These are phyloP conservation scores for Chaetoceros muelleri DNA, from an alignment of 108 stramenopile species.

Conservation along the genomic window DNA sequence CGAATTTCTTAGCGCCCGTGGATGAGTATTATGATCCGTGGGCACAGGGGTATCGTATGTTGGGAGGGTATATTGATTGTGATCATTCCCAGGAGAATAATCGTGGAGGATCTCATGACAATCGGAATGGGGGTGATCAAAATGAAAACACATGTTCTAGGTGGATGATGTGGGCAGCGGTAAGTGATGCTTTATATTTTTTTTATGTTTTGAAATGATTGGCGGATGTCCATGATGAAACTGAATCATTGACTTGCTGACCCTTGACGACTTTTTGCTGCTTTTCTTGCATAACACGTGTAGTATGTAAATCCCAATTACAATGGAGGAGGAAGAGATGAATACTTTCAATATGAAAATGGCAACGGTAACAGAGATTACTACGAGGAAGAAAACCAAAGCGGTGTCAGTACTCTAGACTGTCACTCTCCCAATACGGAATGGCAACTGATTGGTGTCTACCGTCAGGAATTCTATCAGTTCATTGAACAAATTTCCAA, in stretches of 20 bases:
- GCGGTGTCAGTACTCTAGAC: slow-evolving; percentile 56
- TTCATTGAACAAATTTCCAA: slow-evolving; percentile 86
- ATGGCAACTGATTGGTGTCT: slow-evolving; percentile 76
- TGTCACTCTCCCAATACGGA: slow-evolving; percentile 69
- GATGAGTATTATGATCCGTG: slow-evolving; percentile 60
- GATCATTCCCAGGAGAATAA: slow-evolving; percentile 28
- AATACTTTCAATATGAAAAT: slow-evolving; percentile 14
- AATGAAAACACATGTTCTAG: slow-evolving; percentile 36
- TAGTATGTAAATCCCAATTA: slow-evolving; percentile 82
- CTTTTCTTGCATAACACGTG: neutral
- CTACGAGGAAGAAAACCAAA: slow-evolving; percentile 28
- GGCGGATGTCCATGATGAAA: too few species aligned
- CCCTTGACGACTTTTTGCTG: neutral
- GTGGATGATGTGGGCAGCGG: slow-evolving; percentile 84
- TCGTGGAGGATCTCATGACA: slow-evolving; percentile 20
- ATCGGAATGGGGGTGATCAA: slow-evolving; percentile 12
- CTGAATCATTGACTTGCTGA: too few species aligned
- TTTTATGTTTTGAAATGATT: too few species aligned
- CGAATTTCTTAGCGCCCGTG: neutral
- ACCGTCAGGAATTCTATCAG: slow-evolving; percentile 83
- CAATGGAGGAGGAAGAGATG: slow-evolving; percentile 63
- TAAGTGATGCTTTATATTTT: slow-evolving; percentile 21
- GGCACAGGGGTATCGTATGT: slow-evolving; percentile 72
- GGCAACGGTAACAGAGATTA: too few species aligned
- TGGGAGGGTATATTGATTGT: slow-evolving; percentile 79